Percentiles rank a stretch among this genome's conserved stretches.
These are phyloP conservation scores for Wickerhamomyces subpelliculosus DNA, from an alignment of 805 yeast genomes.

Conservation along the genomic window DNA sequence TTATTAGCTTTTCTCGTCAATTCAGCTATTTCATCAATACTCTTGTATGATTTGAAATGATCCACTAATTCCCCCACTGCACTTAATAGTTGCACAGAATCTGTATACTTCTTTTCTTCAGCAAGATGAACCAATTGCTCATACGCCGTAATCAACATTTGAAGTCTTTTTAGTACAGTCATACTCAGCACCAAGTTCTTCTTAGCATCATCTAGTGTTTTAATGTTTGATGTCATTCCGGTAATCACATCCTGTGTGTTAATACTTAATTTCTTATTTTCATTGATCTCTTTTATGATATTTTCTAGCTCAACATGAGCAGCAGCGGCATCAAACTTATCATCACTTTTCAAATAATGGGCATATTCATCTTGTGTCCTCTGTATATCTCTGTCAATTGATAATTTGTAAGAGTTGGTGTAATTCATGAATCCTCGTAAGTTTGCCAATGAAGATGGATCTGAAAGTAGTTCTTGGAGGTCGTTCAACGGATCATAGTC, in stretches of 20 bases:
- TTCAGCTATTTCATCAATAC: constrained; percentile 72
- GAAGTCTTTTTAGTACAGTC: constrained; percentile 80
- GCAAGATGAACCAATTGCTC: constrained; percentile 47
- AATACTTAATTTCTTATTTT: constrained; percentile 41
- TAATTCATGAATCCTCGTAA: constrained; percentile 44
- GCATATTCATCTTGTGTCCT: constrained; percentile 30
- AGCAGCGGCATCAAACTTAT: constrained; percentile 8
- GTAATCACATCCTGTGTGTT: constrained; percentile 58
- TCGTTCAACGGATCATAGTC: constrained; percentile 51
- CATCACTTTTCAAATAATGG: constrained; percentile 17
- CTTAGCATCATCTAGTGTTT: constrained; percentile 74
- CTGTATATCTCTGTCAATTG: constrained; percentile 39
- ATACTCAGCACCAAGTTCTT: constrained; percentile 76
- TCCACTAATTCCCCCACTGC: constrained; percentile 69
- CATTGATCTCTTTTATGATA: constrained; percentile 38
- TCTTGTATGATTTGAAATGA: constrained; percentile 73
- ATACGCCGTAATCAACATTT: constrained; percentile 76
- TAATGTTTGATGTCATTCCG: constrained; percentile 69
- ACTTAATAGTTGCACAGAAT: constrained; percentile 53
- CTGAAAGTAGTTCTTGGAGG: constrained; percentile 41
- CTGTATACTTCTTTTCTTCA: constrained; percentile 38
- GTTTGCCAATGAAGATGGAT: constrained; percentile 42
- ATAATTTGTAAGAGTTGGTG: constrained; percentile 42
- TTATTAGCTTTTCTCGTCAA: constrained; percentile 53
- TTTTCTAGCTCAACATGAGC: constrained; percentile 23